phyloP scores from a whole-genome alignment of 805 yeast species.

The Teunomyces kruisii region DNA sequence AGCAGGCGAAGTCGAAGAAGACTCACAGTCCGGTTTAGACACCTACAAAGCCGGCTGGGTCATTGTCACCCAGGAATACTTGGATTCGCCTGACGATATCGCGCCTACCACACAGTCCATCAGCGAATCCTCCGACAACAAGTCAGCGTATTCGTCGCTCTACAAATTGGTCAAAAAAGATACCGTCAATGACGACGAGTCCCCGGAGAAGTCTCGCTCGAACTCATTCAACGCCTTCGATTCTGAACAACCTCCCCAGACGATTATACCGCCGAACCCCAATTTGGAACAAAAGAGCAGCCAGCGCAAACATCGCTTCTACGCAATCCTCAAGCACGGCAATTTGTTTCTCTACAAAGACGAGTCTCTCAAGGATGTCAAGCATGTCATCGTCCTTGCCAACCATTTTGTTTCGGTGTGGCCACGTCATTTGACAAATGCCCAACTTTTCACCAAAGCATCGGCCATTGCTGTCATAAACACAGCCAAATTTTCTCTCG shows the following conservation, averaged over 20 bases:
- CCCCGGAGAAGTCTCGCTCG: slow-evolving; percentile 7
- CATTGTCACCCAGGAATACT: slow-evolving; percentile 75
- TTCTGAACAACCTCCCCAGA: not conserved
- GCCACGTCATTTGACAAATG: slow-evolving; percentile 79
- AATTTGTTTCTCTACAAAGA: slow-evolving; percentile 83
- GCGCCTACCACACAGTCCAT: slow-evolving; percentile 44
- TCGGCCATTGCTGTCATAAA: slow-evolving; percentile 74
- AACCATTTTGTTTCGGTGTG: slow-evolving; percentile 73
- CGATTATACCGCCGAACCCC: not conserved
- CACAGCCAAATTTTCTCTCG: slow-evolving; percentile 9
- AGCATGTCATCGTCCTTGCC: slow-evolving; percentile 76
- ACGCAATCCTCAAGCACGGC: slow-evolving; percentile 79
- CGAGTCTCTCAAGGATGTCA: slow-evolving; percentile 60
- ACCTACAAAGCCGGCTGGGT: slow-evolving; percentile 75
- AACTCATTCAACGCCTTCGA: slow-evolving; percentile 10
- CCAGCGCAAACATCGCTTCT: slow-evolving; percentile 58
- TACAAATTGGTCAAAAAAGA: slow-evolving; percentile 53
- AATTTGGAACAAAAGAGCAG: slow-evolving; percentile 15
- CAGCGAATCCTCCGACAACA: slow-evolving; percentile 41
- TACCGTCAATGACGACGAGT: slow-evolving; percentile 5
- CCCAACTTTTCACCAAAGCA: slow-evolving; percentile 74
- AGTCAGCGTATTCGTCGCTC: slow-evolving; percentile 60
- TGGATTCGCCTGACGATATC: slow-evolving; percentile 46
- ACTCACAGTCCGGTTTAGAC: slow-evolving; percentile 57
- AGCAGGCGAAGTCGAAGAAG: slow-evolving; percentile 67